Evolutionary conservation across 2,329 filamentous ascomycete species (phyloP).

Genomic region (Trichoderma sp.): DNA sequence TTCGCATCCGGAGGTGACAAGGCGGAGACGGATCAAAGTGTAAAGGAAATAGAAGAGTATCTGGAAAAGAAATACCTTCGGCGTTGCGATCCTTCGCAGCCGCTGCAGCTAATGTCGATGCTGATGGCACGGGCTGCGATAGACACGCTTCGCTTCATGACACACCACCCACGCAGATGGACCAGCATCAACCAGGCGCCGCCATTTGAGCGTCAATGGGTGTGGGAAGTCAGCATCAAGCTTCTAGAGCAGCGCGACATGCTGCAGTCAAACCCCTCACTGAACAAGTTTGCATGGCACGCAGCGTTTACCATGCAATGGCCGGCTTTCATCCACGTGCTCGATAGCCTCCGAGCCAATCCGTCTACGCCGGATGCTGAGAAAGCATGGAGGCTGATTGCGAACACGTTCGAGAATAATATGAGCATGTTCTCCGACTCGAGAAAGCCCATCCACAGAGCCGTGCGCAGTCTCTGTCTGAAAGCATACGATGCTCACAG

Average conservation of each 20-base stretch:
- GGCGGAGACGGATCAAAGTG: neutral
- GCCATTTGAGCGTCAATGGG: neutral
- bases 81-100: conserved; percentile 2
- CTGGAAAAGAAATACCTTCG: neutral
- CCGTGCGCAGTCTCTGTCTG: conserved; percentile 2
- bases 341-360: neutral
- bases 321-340: conserved; percentile 5
- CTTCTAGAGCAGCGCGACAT: conserved; percentile 6
- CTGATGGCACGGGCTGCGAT: conserved; percentile 10
- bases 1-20: neutral
- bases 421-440: neutral
- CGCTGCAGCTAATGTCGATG: neutral
- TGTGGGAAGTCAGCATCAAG: conserved; percentile 7
- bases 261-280: neutral
- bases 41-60: neutral
- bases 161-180: conserved; percentile 9
- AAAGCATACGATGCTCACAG: conserved; percentile 4
- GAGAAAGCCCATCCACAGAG: conserved; percentile 8
- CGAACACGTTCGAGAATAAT: neutral
- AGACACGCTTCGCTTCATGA: conserved; percentile 6
- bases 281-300: conserved; percentile 5
- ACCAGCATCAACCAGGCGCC: conserved; percentile 7
- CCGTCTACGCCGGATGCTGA: neutral
- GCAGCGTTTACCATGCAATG: conserved; percentile 9
- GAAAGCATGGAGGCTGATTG: neutral